These are phyloP conservation scores for Hyaloscypha finlandica DNA, from an alignment of 495 filamentous ascomycete species.

Conservation along the genomic window DNA sequence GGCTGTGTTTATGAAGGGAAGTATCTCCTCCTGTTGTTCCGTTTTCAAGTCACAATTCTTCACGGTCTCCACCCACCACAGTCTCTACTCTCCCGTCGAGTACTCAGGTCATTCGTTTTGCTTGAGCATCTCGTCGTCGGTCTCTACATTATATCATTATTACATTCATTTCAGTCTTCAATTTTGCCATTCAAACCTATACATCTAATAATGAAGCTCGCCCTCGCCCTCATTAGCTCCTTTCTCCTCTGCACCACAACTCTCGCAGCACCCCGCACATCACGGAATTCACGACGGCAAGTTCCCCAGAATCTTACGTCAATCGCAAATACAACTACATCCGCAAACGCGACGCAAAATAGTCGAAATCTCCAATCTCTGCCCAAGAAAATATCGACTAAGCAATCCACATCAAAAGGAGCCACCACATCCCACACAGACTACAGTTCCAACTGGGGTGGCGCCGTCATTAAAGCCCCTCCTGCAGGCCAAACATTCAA, in stretches of 20 bases:
- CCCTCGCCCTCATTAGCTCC: not conserved
- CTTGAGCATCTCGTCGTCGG: not conserved
- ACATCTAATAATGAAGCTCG: not conserved
- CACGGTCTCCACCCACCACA: not conserved
- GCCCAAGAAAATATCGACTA: not conserved
- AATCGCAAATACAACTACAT: not conserved
- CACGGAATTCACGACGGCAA: not conserved
- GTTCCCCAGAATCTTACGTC: not conserved
- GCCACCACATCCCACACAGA: constrained; percentile 15
- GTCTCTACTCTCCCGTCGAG: not conserved
- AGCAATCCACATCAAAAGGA: not conserved
- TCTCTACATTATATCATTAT: not conserved
- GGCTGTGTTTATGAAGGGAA: not conserved
- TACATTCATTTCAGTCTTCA: not conserved
- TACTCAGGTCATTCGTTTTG: not conserved
- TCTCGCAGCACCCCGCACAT: constrained; percentile 2
- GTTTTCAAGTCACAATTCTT: not conserved
- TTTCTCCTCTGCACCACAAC: not conserved
- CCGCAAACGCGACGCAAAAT: not conserved
- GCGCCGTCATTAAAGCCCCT: constrained; percentile 49
- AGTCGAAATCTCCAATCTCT: not conserved
- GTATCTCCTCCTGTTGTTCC: not conserved
- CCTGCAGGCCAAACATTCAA: constrained; percentile 46
- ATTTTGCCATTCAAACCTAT: not conserved
- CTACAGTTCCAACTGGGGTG: constrained; percentile 64